A percentile compares a stretch with the other conserved stretches of the same genome.
Evolutionary conservation across 805 yeast species (phyloP).

Genomic region (Cyberlindnera xishuangbannaensis): DNA sequence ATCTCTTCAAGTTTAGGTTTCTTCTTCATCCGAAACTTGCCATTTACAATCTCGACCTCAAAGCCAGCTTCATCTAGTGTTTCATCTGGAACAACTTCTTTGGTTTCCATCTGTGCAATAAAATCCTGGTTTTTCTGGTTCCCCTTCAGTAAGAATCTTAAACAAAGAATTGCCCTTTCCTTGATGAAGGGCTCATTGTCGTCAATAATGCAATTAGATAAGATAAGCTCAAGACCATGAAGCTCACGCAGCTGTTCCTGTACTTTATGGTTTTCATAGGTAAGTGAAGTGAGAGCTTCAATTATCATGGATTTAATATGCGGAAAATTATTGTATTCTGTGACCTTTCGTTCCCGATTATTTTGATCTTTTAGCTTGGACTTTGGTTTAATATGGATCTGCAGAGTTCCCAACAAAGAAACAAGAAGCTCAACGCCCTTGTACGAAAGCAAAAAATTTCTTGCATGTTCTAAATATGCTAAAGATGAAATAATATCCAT

Average conservation of each 20-base stretch:
- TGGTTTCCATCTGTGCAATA: conserved; percentile 74
- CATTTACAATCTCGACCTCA: conserved; percentile 66
- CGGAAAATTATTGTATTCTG: conserved; percentile 44
- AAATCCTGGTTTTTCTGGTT: conserved; percentile 70
- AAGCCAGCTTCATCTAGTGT: conserved; percentile 68
- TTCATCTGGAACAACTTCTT: conserved; percentile 52
- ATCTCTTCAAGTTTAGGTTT: conserved; percentile 13
- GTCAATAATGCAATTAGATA: conserved; percentile 82
- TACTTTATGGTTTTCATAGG: conserved; percentile 42
- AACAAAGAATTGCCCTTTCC: conserved; percentile 77
- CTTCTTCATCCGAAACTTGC: conserved; percentile 54
- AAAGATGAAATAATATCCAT: conserved; percentile 31
- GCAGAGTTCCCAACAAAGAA: conserved; percentile 27
- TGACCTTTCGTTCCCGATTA: conserved; percentile 8
- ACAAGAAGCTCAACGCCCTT: conserved; percentile 31
- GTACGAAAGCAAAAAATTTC: conserved; percentile 31
- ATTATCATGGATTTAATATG: conserved; percentile 60
- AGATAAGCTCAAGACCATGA: conserved; percentile 64
- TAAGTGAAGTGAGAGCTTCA: conserved; percentile 57
- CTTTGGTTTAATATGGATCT: conserved; percentile 29
- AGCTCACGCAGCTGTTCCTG: conserved; percentile 64
- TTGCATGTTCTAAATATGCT: conserved; percentile 30
- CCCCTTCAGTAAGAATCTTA: conserved; percentile 58
- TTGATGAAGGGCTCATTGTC: conserved; percentile 83
- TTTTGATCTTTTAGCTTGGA: conserved; percentile 18